Base-by-base conservation (phyloP, 2,329 filamentous ascomycete genomes). In the Trichoderma endophyticum region DNA sequence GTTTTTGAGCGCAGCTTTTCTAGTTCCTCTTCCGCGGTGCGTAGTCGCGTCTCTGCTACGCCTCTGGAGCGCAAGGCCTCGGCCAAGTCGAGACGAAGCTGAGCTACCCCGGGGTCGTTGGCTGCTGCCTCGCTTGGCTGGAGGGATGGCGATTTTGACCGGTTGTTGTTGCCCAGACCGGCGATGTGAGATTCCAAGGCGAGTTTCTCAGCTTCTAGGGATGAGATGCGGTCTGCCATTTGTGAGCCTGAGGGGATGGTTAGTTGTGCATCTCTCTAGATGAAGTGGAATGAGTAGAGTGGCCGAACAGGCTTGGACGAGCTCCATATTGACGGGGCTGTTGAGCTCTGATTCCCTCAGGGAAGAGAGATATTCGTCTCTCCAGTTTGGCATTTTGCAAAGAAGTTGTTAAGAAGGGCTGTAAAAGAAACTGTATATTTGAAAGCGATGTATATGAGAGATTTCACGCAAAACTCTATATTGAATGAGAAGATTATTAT, bases 251-350 rank as follows among this genome's bases (percentile, higher is more conserved):
- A 54, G 8, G 26, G 0, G 28, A 56, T 62, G 73, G 74, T 79
- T 61, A 78, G 76, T 70, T 66, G 72, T 28, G 48, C 15, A 59
- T 39, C 66, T 61, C 60, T 28, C 43, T 18, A 11, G n/a, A n/a
- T 6, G 11, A n/a, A 7, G 57, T 60, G 57, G 57, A 12, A 12
- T 34, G 73, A 71, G 70, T 67, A 71, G 72, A 48, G 73, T 73
- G 28, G 70, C 73, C 89, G 76, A 80, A 97, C 95, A 97, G 73
- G 93, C 91, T 79, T 94, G 87, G 77, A 97, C 92, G 73, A 97
- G 87, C 67, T 90, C 87, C 77, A 84, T 84, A 75, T 89, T 88
- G 73, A 89, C 84, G 6, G 86, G 85, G 75, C 84, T 86, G 72
- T 94, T 92, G 74, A 89, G 87, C 78, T 90, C 87, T 77, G 93